Conservation (phyloP, 2,329 filamentous ascomycete species). For the Berkeleyomyces basicola region DNA sequence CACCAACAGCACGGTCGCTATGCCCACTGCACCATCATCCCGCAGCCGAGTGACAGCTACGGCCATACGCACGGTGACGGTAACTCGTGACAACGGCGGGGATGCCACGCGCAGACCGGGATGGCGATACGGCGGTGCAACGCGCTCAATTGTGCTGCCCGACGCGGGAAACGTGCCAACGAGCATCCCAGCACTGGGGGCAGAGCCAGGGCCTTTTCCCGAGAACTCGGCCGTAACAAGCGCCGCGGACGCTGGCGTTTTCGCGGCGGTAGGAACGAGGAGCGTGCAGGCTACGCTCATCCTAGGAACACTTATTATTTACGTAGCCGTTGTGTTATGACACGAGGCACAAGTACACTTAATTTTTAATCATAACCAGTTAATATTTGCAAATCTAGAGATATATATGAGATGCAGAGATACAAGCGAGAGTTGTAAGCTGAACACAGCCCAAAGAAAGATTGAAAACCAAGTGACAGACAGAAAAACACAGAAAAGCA, state of each 20-base stretch:
- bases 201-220: neutral
- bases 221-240: neutral
- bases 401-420: neutral
- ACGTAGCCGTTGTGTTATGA: neutral
- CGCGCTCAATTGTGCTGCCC: conserved; percentile 1
- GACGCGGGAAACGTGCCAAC: conserved; percentile 7
- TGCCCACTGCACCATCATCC: neutral
- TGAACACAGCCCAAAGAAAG: neutral
- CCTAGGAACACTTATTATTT: neutral
- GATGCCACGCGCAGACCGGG: neutral
- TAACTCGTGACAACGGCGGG: neutral
- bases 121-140: neutral
- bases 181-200: conserved; percentile 9
- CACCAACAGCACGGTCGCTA: neutral
- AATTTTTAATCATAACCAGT: neutral
- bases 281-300: neutral
- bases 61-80: conserved; percentile 7
- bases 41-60: conserved; percentile 6
- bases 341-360: neutral
- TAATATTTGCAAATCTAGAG: neutral
- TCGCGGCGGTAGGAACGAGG: neutral
- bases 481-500: neutral
- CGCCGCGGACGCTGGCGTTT: neutral
- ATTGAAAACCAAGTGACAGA: neutral
- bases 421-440: neutral